Evolutionary conservation across 83 land plant genomes (phyloP).

Genomic region (Picea mariana): DNA sequence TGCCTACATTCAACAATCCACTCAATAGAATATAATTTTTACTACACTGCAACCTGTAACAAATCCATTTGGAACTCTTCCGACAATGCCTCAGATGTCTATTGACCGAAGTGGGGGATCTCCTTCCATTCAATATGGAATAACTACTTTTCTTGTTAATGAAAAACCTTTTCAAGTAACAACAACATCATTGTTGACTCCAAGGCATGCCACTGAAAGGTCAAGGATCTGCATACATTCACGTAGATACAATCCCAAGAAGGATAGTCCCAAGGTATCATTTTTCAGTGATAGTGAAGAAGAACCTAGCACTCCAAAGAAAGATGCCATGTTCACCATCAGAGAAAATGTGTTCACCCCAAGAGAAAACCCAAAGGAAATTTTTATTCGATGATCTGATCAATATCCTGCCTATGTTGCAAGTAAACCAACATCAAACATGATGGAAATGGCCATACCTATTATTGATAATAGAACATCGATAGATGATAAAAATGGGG

Average conservation of each 20-base stretch:
- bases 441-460: constrained; percentile 26
- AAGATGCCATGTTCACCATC: constrained; percentile 61
- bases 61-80: constrained; percentile 57
- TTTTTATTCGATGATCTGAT: constrained; percentile 52
- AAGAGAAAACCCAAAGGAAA: no score
- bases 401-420: constrained; percentile 29
- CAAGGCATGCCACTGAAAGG: constrained; percentile 15
- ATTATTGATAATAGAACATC: constrained; percentile 13
- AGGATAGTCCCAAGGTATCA: constrained; percentile 72
- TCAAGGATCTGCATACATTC: no score
- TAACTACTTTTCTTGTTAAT: constrained; percentile 71
- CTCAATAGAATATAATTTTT: constrained; percentile 28
- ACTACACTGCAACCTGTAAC: constrained; percentile 37
- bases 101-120: constrained; percentile 48
- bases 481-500: no score
- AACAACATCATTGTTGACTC: constrained; percentile 59
- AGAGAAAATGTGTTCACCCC: no score
- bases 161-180: constrained; percentile 62
- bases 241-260: constrained; percentile 18
- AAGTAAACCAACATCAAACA: constrained; percentile 24
- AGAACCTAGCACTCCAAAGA: constrained; percentile 43
- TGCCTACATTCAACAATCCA: constrained; percentile 90
- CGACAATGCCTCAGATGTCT: constrained; percentile 52
- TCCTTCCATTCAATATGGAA: constrained; percentile 57
- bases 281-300: constrained; percentile 37